A percentile compares a stretch with the other conserved stretches of the same genome.
These are phyloP conservation scores for Limnanthes douglasii DNA, from an alignment of 345 rosid species.

Conservation along the genomic window DNA sequence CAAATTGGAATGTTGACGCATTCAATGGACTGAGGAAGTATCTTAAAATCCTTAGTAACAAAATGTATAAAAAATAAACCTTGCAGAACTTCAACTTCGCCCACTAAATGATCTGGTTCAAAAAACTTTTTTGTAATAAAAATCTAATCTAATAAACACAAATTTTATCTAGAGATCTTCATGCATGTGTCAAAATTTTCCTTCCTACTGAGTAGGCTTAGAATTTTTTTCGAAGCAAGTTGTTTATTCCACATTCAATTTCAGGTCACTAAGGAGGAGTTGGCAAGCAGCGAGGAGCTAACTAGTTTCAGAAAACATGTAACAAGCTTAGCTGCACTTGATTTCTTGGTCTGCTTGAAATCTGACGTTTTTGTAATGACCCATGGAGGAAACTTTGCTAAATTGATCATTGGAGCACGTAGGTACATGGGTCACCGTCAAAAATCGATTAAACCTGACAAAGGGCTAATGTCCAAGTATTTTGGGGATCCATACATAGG, in stretches of 20 bases:
- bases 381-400: slow-evolving; percentile 98
- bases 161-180: too few species aligned
- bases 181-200: too few species aligned
- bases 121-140: too few species aligned
- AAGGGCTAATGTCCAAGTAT: slow-evolving; percentile 96
- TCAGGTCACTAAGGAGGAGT: slow-evolving; percentile 98
- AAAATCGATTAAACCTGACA: slow-evolving; percentile 95
- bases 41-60: too few species aligned
- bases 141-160: too few species aligned
- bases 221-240: too few species aligned
- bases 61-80: too few species aligned
- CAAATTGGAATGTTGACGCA: too few species aligned
- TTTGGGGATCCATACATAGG: slow-evolving; percentile 99
- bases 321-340: slow-evolving; percentile 96
- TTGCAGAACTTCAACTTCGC: neutral
- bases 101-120: too few species aligned
- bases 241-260: too few species aligned
- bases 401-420: slow-evolving; percentile 91
- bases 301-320: slow-evolving; percentile 84
- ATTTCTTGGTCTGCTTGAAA: slow-evolving; percentile 88
- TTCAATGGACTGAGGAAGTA: too few species aligned
- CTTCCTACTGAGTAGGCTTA: too few species aligned
- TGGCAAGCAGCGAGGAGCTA: slow-evolving; percentile 67
- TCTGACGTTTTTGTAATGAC: slow-evolving; percentile 99
- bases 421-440: slow-evolving; percentile 93